Percentiles rank a stretch among this genome's conserved stretches.
Evolutionary conservation across 2,329 filamentous ascomycete species (phyloP).

Genomic region (Apiospora kogelbergensis): DNA sequence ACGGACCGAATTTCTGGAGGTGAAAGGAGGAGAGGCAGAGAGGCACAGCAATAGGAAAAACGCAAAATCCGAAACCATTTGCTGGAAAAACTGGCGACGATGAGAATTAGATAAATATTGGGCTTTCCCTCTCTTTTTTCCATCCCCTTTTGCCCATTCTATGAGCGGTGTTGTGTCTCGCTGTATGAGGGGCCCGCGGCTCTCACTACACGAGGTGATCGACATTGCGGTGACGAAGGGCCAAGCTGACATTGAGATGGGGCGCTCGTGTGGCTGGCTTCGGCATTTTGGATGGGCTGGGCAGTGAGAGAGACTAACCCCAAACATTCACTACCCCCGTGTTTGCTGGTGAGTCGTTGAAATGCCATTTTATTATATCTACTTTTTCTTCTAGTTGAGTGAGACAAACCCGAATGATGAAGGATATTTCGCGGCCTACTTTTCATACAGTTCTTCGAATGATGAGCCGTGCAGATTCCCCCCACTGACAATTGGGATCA

Average conservation of each 20-base stretch:
- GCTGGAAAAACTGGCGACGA: not conserved
- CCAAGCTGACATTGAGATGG: not conserved
- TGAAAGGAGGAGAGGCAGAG: not conserved
- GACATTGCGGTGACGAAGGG: not conserved
- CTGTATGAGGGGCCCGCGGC: not conserved
- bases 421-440: not conserved
- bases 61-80: not conserved
- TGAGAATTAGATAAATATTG: not conserved
- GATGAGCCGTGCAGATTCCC: constrained; percentile 10
- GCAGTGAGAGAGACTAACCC: not conserved
- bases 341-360: not conserved
- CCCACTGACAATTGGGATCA: constrained; percentile 4
- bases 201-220: not conserved
- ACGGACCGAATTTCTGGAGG: not conserved
- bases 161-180: not conserved
- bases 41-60: not conserved
- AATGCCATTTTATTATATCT: not conserved
- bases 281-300: not conserved
- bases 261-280: not conserved
- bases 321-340: not conserved
- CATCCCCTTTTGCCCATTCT: not conserved
- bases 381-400: not conserved
- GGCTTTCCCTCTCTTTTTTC: not conserved
- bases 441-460: constrained; percentile 8
- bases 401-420: constrained; percentile 1